A percentile compares a stretch with the other conserved stretches of the same genome.
phyloP scores from a whole-genome alignment of 192 early-diverging fungal species.

The Coemansia sp. region DNA sequence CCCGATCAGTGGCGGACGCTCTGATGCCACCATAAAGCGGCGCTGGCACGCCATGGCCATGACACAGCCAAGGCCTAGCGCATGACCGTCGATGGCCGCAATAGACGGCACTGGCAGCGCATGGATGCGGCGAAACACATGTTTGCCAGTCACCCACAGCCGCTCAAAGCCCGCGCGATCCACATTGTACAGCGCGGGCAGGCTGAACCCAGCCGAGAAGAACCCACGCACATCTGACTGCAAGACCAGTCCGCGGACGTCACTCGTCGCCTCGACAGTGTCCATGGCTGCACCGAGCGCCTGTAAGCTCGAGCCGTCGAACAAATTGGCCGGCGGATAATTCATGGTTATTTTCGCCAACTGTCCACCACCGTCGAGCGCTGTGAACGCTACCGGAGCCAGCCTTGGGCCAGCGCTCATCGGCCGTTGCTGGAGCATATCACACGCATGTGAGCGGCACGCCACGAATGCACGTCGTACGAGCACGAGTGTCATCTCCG shows the following conservation, averaged over 20 bases:
- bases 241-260: conserved; percentile 33
- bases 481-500: conserved; percentile 8
- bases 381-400: background rate
- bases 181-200: conserved; percentile 18
- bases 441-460: conserved; percentile 5
- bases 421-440: background rate
- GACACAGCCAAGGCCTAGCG: conserved; percentile 9
- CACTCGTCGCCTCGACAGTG: conserved; percentile 13
- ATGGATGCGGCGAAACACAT: conserved; percentile 34
- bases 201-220: conserved; percentile 38
- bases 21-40: conserved; percentile 25
- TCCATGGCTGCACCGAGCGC: conserved; percentile 21
- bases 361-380: background rate
- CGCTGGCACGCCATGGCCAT: conserved; percentile 39
- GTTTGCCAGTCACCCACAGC: conserved; percentile 19
- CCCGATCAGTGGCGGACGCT: conserved; percentile 16
- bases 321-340: conserved; percentile 32
- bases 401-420: background rate
- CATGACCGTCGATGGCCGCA: conserved; percentile 23
- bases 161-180: conserved; percentile 16
- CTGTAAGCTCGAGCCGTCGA: conserved; percentile 20
- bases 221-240: conserved; percentile 21
- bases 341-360: conserved; percentile 38
- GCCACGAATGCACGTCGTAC: conserved; percentile 26
- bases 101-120: conserved; percentile 36